phyloP scores from a whole-genome alignment of 2,329 filamentous ascomycete genomes.

The Fonsecaea nubica region DNA sequence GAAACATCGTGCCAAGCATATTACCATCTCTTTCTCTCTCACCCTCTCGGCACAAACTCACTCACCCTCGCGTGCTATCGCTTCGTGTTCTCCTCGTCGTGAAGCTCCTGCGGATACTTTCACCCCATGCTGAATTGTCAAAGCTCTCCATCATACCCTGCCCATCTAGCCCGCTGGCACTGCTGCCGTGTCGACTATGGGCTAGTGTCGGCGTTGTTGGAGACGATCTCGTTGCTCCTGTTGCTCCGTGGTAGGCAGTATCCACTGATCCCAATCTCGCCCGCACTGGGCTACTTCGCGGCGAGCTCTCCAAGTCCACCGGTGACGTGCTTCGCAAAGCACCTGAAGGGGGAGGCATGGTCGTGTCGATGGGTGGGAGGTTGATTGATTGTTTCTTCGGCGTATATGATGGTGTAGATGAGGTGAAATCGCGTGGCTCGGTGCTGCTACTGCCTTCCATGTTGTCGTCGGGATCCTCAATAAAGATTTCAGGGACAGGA shows the following conservation, averaged over 20 bases:
- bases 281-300: slow-evolving; percentile 35
- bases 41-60: background rate
- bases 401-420: slow-evolving; percentile 32
- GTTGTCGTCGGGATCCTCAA: slow-evolving; percentile 73
- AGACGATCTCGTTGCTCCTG: slow-evolving; percentile 43
- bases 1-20: slow-evolving; percentile 3
- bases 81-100: slow-evolving; percentile 62
- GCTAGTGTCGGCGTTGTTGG: slow-evolving; percentile 42
- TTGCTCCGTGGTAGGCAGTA: slow-evolving; percentile 45
- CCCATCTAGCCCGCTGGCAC: slow-evolving; percentile 64
- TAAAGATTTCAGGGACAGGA: slow-evolving; percentile 85
- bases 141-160: slow-evolving; percentile 82
- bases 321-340: slow-evolving; percentile 38
- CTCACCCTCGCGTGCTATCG: slow-evolving; percentile 18
- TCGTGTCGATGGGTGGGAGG: slow-evolving; percentile 39
- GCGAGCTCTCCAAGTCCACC: slow-evolving; percentile 37
- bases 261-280: slow-evolving; percentile 40
- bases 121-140: slow-evolving; percentile 89
- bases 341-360: slow-evolving; percentile 35
- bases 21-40: background rate
- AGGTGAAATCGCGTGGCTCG: slow-evolving; percentile 40
- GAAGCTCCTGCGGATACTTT: slow-evolving; percentile 87
- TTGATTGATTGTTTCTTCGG: slow-evolving; percentile 29
- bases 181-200: slow-evolving; percentile 68
- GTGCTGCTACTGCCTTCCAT: slow-evolving; percentile 32